Base-by-base conservation (phyloP, 2,329 filamentous ascomycete genomes). In the Paecilomyces niveus region DNA sequence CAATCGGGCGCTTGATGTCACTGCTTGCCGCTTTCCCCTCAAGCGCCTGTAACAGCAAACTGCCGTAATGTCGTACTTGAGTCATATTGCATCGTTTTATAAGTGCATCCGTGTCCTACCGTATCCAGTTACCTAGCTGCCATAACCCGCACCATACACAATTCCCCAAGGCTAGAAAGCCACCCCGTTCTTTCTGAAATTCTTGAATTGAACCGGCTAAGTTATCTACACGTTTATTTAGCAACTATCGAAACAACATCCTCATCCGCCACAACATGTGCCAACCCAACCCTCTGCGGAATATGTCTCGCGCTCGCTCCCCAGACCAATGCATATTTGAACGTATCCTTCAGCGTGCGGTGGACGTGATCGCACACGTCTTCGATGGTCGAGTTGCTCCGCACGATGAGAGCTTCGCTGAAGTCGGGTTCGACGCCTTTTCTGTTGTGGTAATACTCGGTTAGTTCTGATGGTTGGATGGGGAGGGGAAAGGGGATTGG, bases 271-370 rank as follows among this genome's bases (percentile, higher is more conserved):
- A 99, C 92, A 11, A 85, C 69, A 80, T 99, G 94, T 6, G 85
- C 81, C 68, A 99, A 75, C 1, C 94, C 95, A 39, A 97, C 93
- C 62, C 94, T 82, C 80, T 99, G 94, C 35, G 95, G 94, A 35
- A 97, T 82, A 80, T 99, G 95, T 68, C 91, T 86, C 35, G 94
- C 94, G 75, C 93, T 97, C 18, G 92, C 92, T 3, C 94, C 94
- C 95, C 95, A 99, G 0, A 99, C 94, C 64, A 97, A 78, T 2
- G 94, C 95, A 78, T 97, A 97, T 81, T 97, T 99, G 83, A 97
- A 99, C 3, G 92, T 96, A 63, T 99, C 95, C 84, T 97, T 99
- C 64, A 99, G 79, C 26, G 86, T 94, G 62, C 94, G 83, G 78
- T 99, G 94, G 65, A 99, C 89, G 67, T 90, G 86, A 75, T 99